Conservation (phyloP, 148 eudicot genomes). For the Polygonum aviculare region DNA sequence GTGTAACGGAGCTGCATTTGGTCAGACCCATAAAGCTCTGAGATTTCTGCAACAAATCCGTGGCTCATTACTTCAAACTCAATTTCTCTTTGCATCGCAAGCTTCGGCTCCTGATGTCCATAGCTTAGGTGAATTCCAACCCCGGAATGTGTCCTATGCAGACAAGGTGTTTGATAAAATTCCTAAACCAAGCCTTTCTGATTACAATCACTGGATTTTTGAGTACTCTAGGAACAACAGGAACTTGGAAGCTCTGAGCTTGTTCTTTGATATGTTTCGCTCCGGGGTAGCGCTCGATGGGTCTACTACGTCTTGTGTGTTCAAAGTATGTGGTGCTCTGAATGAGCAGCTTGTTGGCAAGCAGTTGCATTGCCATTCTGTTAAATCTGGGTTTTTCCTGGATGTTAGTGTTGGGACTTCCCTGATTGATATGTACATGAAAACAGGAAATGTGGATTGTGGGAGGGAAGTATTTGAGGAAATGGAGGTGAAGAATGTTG, state of each 20-base stretch:
- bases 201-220: slow-evolving; percentile 46
- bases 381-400: slow-evolving; percentile 49
- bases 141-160: slow-evolving; percentile 16
- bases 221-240: slow-evolving; percentile 44
- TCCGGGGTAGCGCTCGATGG: slow-evolving; percentile 43
- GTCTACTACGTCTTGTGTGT: slow-evolving; percentile 60
- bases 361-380: slow-evolving; percentile 57
- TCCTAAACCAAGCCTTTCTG: slow-evolving; percentile 22
- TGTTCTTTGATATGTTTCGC: slow-evolving; percentile 32
- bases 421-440: slow-evolving; percentile 79
- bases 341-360: slow-evolving; percentile 33
- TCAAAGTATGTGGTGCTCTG: slow-evolving; percentile 62
- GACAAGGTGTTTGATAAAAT: slow-evolving; percentile 52
- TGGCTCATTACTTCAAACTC: slow-evolving; percentile 12
- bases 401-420: slow-evolving; percentile 91
- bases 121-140: neutral
- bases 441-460: slow-evolving; percentile 38
- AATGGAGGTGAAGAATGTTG: slow-evolving; percentile 69
- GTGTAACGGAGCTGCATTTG: neutral
- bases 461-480: slow-evolving; percentile 49
- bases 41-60: neutral
- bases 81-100: slow-evolving; percentile 15
- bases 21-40: slow-evolving; percentile 1
- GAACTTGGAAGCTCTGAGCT: slow-evolving; percentile 31
- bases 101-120: slow-evolving; percentile 20